Conservation (phyloP, 441 rosid genomes). For the Gossypium davidsonii region DNA sequence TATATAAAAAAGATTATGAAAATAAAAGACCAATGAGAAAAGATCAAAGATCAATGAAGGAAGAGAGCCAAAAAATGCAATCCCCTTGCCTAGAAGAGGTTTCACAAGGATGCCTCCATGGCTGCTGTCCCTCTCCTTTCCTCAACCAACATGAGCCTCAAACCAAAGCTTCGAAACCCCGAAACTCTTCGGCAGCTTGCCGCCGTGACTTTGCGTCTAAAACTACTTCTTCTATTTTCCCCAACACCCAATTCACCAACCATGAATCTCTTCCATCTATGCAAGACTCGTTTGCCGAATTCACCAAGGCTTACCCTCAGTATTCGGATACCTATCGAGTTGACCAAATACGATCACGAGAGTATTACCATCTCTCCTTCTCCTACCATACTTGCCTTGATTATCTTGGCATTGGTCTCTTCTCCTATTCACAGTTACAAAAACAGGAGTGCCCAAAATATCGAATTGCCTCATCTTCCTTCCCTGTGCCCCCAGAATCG, state of each 20-base stretch:
- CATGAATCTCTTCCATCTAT: slow-evolving; percentile 74
- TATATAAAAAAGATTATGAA: background rate
- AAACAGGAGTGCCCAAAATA: slow-evolving; percentile 35
- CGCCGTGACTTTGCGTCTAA: slow-evolving; percentile 55
- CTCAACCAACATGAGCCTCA: slow-evolving; percentile 31
- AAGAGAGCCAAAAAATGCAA: slow-evolving; percentile 32
- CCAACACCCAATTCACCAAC: slow-evolving; percentile 57
- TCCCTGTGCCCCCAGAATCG: slow-evolving; percentile 11
- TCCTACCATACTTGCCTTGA: slow-evolving; percentile 75
- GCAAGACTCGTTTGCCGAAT: slow-evolving; percentile 50
- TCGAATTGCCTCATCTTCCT: slow-evolving; percentile 35
- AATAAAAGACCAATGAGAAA: background rate
- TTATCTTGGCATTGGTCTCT: slow-evolving; percentile 82
- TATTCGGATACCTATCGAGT: slow-evolving; percentile 45
- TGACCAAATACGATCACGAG: slow-evolving; percentile 58
- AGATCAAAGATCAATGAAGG: background rate
- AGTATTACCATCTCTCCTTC: slow-evolving; percentile 57
- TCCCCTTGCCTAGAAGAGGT: slow-evolving; percentile 34
- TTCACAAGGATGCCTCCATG: slow-evolving; percentile 41
- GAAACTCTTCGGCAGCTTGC: slow-evolving; percentile 42
- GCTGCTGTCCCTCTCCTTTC: slow-evolving; percentile 54
- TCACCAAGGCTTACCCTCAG: slow-evolving; percentile 57
- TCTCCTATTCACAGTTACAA: slow-evolving; percentile 64
- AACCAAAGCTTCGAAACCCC: slow-evolving; percentile 23
- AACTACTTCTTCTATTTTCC: slow-evolving; percentile 60